Evolutionary conservation across 345 rosid species (phyloP).

Genomic region (Eucalyptus brandiana): DNA sequence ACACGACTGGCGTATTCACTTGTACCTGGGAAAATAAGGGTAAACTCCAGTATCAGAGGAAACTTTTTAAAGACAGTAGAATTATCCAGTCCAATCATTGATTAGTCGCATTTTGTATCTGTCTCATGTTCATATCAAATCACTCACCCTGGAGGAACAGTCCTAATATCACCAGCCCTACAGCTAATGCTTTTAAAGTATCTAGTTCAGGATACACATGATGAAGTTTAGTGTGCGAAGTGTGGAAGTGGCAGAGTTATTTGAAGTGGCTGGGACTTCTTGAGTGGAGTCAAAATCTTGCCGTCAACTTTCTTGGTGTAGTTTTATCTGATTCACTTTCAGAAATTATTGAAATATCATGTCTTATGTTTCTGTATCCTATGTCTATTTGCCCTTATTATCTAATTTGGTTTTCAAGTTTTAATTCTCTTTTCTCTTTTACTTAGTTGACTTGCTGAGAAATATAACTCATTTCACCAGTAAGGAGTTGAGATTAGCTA

Average conservation of each 20-base stretch:
- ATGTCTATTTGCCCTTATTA: not conserved
- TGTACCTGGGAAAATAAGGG: not conserved
- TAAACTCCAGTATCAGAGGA: not conserved
- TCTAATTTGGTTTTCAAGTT: not conserved
- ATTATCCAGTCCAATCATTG: not conserved
- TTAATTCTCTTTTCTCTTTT: not conserved
- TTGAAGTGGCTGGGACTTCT: not conserved
- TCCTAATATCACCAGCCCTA: not conserved
- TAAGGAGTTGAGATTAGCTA: constrained; percentile 25
- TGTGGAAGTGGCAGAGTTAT: not conserved
- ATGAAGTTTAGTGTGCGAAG: not conserved
- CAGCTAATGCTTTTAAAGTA: not conserved
- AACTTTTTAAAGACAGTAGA: not conserved
- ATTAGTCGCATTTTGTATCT: not conserved
- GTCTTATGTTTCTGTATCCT: not conserved
- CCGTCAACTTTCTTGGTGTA: not conserved
- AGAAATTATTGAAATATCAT: not conserved
- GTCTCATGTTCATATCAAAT: not conserved
- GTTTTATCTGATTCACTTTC: not conserved
- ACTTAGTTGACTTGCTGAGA: constrained; percentile 16
- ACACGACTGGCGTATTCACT: not conserved
- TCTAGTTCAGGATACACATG: not conserved
- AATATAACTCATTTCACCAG: constrained; percentile 24
- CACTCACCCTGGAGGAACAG: not conserved
- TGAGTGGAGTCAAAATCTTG: not conserved